Conservation (phyloP, 73 alveolate genomes). For the Tetrahymena malaccensis region DNA sequence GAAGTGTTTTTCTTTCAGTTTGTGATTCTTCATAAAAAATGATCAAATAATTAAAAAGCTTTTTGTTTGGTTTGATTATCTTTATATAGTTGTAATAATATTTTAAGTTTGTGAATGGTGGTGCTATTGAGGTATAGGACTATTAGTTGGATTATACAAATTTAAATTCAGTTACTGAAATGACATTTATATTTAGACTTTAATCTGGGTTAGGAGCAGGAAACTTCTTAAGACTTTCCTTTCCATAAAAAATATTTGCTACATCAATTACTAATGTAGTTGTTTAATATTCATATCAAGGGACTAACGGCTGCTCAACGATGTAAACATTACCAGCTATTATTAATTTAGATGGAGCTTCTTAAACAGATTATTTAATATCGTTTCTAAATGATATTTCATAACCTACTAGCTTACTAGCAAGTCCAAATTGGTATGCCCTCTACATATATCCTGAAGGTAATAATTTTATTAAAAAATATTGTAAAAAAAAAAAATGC, state of each 20-base stretch:
- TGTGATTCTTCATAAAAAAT: not conserved
- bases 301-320: not conserved
- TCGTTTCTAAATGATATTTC: not conserved
- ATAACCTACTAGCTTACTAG: not conserved
- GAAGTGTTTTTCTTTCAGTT: not conserved
- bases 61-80: not conserved
- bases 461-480: not conserved
- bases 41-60: not conserved
- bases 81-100: not conserved
- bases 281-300: not conserved
- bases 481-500: not conserved
- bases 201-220: not conserved
- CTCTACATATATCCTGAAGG: not conserved
- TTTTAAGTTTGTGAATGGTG: not conserved
- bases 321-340: not conserved
- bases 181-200: not conserved
- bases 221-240: not conserved
- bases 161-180: not conserved
- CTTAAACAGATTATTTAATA: not conserved
- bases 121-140: not conserved
- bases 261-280: not conserved
- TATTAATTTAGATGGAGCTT: not conserved
- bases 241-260: not conserved
- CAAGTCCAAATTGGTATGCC: not conserved
- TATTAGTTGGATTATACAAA: not conserved